Evolutionary conservation across 1,284 basidiomycete genomes (phyloP), one percentile per base, ranked within the genome.

Genomic region (Cryptococcus sp.): DNA sequence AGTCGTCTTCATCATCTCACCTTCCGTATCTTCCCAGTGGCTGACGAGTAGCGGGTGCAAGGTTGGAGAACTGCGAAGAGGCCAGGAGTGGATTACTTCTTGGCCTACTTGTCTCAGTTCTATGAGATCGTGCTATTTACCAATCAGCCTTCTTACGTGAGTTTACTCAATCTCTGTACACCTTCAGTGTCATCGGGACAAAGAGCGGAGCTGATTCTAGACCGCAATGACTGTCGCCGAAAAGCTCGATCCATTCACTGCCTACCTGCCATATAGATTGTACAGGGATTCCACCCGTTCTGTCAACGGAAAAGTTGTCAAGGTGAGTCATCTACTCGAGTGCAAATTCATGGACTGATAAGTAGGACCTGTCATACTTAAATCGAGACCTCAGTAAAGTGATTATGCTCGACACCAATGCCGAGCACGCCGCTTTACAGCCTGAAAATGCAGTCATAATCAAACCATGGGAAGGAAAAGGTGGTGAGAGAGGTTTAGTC

Each of bases 61-160:
- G 90, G 90, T 31, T 93, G 90, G 90, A 80, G 88, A 60, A 92
- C 89, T 2, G 90, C 89, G 34, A 93, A 93, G 75, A 84, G 96
- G 48, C 94, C 94, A 1, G 96, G 96, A 2, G 87, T 94, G 9
- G 96, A 98, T 72, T 97, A 98, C 76, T 98, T 98, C 82, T 79
- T 98, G 46, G 92, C 84, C 31, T 98, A 98, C 74, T 81, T 98
- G 41, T 91, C 91, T 0, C 93, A 97, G 68, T 98, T 97, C 77
- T 98, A 91, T 75, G 94, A 98, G 78, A 85, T 98, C 52, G 93
- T 98, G 21, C 79, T 98, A 50, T 99, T 98, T 78, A 97, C 93
- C 13, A 82, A 85, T 9, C 91, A 97, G 76, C 84, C 90, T 49
- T 80, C 83, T 63, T 98, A 94, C 74, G 91, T 92, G 62, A 53